These are phyloP conservation scores for Crithidia bombi DNA, from an alignment of 208 protist species.

Conservation along the genomic window DNA sequence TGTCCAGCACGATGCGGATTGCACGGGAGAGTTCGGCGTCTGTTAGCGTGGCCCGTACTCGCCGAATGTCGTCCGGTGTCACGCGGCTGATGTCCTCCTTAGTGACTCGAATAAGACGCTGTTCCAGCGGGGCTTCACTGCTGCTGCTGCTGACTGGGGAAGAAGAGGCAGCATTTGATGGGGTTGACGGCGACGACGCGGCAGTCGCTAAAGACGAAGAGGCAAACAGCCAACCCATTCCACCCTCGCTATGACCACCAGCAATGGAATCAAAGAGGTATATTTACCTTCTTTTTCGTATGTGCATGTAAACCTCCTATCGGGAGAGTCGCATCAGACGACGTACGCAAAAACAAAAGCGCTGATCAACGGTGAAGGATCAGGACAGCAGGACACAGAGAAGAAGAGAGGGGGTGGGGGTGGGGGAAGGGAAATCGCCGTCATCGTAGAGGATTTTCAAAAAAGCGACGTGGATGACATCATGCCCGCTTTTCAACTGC, in stretches of 20 bases:
- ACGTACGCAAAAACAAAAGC: neutral
- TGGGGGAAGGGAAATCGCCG: too few species aligned
- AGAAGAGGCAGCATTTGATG: constrained; percentile 16
- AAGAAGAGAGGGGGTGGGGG: too few species aligned
- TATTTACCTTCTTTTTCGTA: neutral
- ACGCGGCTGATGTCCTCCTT: constrained; percentile 53
- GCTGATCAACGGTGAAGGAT: too few species aligned
- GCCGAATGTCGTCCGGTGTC: constrained; percentile 57
- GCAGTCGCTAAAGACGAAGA: neutral
- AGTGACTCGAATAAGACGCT: constrained; percentile 57
- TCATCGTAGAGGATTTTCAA: too few species aligned
- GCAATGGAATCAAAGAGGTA: too few species aligned
- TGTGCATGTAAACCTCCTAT: neutral
- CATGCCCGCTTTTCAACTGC: too few species aligned
- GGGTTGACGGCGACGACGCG: neutral
- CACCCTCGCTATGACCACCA: too few species aligned
- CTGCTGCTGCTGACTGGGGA: constrained; percentile 2
- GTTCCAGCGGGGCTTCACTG: constrained; percentile 38
- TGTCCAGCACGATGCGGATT: constrained; percentile 58
- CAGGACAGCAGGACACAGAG: too few species aligned
- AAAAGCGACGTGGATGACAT: too few species aligned
- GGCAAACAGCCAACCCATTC: constrained; percentile 9
- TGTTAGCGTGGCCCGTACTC: constrained; percentile 37
- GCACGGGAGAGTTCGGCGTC: constrained; percentile 48
- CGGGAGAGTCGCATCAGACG: neutral